These are phyloP conservation scores for Fusarium praegraminearum DNA, from an alignment of 2,329 filamentous ascomycete genomes.

Conservation along the genomic window DNA sequence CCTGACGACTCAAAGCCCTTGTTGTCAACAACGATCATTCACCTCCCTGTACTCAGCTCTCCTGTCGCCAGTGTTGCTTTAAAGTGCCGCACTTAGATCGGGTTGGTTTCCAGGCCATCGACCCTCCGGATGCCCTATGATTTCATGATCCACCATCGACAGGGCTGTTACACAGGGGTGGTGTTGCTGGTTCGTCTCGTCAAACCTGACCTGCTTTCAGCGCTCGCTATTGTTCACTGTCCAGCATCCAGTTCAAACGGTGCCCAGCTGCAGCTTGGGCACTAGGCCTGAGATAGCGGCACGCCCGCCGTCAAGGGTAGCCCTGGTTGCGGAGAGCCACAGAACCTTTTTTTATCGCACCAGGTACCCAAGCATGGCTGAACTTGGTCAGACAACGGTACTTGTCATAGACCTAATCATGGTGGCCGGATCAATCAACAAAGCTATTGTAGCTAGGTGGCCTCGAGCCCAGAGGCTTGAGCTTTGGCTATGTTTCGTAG, in stretches of 20 bases:
- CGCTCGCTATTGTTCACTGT: conserved; percentile 36
- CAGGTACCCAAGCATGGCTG: conserved; percentile 40
- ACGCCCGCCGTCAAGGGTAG: conserved; percentile 44
- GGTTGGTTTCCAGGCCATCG: conserved; percentile 40
- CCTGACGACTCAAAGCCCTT: conserved; percentile 14
- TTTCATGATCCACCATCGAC: conserved; percentile 47
- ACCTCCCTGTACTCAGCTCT: conserved; percentile 31
- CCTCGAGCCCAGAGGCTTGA: conserved; percentile 22
- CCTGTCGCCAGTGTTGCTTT: conserved; percentile 22
- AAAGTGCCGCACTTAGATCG: conserved; percentile 39
- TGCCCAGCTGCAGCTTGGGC: conserved; percentile 35
- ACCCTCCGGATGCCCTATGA: conserved; percentile 46
- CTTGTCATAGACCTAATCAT: conserved; percentile 23
- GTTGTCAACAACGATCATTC: conserved; percentile 7
- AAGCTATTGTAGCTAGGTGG: conserved; percentile 13
- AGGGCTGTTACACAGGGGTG: conserved; percentile 45
- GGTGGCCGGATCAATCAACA: conserved; percentile 22
- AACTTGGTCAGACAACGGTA: conserved; percentile 39
- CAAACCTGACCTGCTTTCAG: conserved; percentile 44
- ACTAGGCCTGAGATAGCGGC: conserved; percentile 40
- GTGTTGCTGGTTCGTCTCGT: conserved; percentile 40
- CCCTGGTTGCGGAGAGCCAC: conserved; percentile 42
- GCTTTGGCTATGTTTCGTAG: conserved; percentile 21
- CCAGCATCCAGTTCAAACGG: conserved; percentile 34
- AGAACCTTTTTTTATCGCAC: conserved; percentile 41